Evolutionary conservation across 2,329 filamentous ascomycete species (phyloP).

Genomic region (Fusarium floridanum): DNA sequence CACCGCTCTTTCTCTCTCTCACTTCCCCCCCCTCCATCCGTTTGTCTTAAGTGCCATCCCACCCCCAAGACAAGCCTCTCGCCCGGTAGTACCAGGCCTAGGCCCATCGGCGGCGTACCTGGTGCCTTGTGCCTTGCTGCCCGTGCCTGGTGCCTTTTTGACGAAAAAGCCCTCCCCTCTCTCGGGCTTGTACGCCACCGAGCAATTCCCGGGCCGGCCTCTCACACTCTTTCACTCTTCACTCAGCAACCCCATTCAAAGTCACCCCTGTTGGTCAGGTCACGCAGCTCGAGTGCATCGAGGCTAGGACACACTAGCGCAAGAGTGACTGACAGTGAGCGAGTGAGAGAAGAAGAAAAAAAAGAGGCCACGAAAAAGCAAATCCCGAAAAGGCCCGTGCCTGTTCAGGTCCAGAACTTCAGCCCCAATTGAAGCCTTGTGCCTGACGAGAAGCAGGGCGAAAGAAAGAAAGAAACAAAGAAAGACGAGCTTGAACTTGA

Average conservation of each 20-base stretch:
- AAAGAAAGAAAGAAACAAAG: background rate
- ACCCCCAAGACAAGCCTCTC: background rate
- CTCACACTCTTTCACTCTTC: constrained; percentile 3
- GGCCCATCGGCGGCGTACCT: constrained; percentile 16
- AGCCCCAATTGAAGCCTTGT: constrained; percentile 20
- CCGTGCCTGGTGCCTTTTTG: constrained; percentile 6
- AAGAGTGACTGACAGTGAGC: constrained; percentile 8
- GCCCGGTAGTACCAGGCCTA: constrained; percentile 13
- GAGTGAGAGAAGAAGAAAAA: constrained; percentile 13
- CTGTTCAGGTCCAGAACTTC: constrained; percentile 26
- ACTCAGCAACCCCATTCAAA: constrained; percentile 3
- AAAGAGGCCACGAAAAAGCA: constrained; percentile 30
- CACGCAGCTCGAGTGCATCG: constrained; percentile 11
- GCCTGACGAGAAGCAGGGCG: constrained; percentile 23
- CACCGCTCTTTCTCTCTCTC: constrained; percentile 18
- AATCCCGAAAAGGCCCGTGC: constrained; percentile 30
- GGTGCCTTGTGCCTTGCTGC: constrained; percentile 37
- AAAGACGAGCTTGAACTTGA: constrained; percentile 24
- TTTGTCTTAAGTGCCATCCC: constrained; percentile 7
- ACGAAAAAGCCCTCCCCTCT: constrained; percentile 21
- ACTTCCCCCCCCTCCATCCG: background rate
- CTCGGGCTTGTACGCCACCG: constrained; percentile 19
- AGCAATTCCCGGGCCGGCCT: constrained; percentile 30
- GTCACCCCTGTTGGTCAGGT: constrained; percentile 14
- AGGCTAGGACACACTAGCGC: constrained; percentile 10